Evolutionary conservation across 176 grass and related monocot species (phyloP).

Genomic region (Avena insularis): DNA sequence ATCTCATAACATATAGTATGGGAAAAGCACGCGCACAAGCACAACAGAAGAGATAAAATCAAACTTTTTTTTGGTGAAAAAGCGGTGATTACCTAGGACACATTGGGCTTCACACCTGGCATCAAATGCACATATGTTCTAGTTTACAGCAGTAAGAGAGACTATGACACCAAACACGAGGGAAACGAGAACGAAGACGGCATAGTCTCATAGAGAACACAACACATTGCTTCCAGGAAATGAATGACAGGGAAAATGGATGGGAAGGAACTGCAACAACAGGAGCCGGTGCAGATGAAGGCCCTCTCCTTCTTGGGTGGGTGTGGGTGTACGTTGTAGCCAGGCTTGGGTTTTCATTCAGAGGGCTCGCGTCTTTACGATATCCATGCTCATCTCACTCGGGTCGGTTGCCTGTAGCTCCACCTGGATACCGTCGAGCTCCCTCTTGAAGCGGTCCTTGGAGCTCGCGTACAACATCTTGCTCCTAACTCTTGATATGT

Average conservation of each 20-base stretch:
- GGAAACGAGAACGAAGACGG: constrained; percentile 34
- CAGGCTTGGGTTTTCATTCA: constrained; percentile 38
- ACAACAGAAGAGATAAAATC: constrained; percentile 34
- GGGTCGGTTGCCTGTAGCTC: constrained; percentile 96
- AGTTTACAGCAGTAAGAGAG: constrained; percentile 65
- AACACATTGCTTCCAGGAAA: constrained; percentile 55
- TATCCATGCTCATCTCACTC: constrained; percentile 98
- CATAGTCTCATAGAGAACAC: constrained; percentile 56
- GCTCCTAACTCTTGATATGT: constrained; percentile 80
- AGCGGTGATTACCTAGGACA: constrained; percentile 31
- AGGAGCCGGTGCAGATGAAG: constrained; percentile 38
- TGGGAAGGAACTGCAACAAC: constrained; percentile 34
- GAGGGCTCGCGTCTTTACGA: constrained; percentile 84
- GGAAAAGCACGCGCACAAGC: not conserved
- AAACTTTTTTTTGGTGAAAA: constrained; percentile 12
- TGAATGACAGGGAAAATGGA: constrained; percentile 53
- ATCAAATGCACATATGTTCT: constrained; percentile 50
- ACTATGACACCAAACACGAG: constrained; percentile 41
- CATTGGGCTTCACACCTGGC: constrained; percentile 44
- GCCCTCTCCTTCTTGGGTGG: constrained; percentile 38
- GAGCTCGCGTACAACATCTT: constrained; percentile 98
- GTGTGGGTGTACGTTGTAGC: not conserved
- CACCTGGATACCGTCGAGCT: constrained; percentile 94
- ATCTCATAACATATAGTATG: not conserved
- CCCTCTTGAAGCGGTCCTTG: constrained; percentile 96